Evolutionary conservation across 129 eudicot species (phyloP).

Genomic region (Saussurea involucrata): DNA sequence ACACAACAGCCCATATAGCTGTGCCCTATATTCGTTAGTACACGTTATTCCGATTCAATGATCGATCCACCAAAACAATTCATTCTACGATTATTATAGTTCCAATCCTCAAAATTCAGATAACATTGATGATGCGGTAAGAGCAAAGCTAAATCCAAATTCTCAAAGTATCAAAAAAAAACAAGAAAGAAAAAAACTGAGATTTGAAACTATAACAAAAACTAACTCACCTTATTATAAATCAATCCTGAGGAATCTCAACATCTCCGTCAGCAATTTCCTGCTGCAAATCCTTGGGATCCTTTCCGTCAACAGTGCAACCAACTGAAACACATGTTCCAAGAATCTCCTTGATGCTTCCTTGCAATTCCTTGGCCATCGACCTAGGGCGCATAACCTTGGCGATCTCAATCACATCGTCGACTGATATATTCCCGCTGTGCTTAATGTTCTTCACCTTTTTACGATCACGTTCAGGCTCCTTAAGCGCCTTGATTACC

Average conservation of each 20-base stretch:
- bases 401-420: conserved; percentile 75
- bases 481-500: conserved; percentile 86
- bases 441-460: conserved; percentile 77
- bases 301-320: conserved; percentile 69
- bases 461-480: conserved; percentile 79
- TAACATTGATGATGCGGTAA: background rate
- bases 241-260: conserved; percentile 57
- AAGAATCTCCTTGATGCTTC: conserved; percentile 72
- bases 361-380: conserved; percentile 69
- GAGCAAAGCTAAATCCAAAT: background rate
- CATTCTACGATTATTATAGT: background rate
- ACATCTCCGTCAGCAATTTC: conserved; percentile 66
- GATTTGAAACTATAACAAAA: conserved; percentile 1
- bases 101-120: background rate
- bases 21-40: no score
- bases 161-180: background rate
- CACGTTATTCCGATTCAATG: background rate
- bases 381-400: conserved; percentile 63
- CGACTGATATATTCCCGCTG: conserved; percentile 57
- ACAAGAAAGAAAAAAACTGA: background rate
- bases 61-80: background rate
- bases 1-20: no score
- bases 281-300: conserved; percentile 72
- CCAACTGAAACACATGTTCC: conserved; percentile 79
- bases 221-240: background rate